phyloP scores from a whole-genome alignment of 2,329 filamentous ascomycete genomes.

The Cladosporium sp. region DNA sequence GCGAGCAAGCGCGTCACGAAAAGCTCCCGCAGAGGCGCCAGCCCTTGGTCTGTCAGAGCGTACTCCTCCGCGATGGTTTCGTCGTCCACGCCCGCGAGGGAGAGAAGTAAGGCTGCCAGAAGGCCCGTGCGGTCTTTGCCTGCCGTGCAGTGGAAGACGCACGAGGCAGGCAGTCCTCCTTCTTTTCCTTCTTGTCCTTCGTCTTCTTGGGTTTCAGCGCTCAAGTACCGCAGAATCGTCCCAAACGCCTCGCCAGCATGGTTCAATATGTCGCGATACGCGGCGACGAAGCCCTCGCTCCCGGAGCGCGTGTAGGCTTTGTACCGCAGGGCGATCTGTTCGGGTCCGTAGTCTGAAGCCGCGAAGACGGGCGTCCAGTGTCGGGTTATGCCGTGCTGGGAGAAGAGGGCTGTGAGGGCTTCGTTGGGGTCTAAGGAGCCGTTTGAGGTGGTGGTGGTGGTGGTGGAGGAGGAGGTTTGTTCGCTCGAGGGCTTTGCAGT shows the following conservation, averaged over 20 bases:
- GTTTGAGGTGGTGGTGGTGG: slow-evolving; percentile 14
- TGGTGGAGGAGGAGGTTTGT: slow-evolving; percentile 31
- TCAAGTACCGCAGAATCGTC: slow-evolving; percentile 59
- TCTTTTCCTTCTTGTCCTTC: slow-evolving; percentile 23
- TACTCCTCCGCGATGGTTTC: slow-evolving; percentile 64
- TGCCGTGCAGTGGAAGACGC: slow-evolving; percentile 69
- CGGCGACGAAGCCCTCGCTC: slow-evolving; percentile 57
- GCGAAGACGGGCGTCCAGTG: slow-evolving; percentile 63
- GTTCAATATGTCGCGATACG: slow-evolving; percentile 59
- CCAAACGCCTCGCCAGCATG: slow-evolving; percentile 51
- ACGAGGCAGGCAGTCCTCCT: slow-evolving; percentile 47
- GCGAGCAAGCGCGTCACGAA: slow-evolving; percentile 51
- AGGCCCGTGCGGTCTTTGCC: slow-evolving; percentile 77
- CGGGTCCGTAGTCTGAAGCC: slow-evolving; percentile 58
- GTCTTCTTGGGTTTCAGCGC: slow-evolving; percentile 24
- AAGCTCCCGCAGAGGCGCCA: slow-evolving; percentile 42
- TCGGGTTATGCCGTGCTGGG: slow-evolving; percentile 47
- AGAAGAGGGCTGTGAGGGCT: slow-evolving; percentile 20
- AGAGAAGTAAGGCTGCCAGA: slow-evolving; percentile 61
- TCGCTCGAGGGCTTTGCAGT: no score
- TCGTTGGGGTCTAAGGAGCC: background rate
- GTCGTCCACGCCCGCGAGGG: slow-evolving; percentile 59
- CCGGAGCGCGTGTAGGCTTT: slow-evolving; percentile 56
- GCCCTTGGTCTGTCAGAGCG: slow-evolving; percentile 59
- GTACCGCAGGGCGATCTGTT: slow-evolving; percentile 58